phyloP scores from a whole-genome alignment of 257 asterid genomes.

The Fraxinus pennsylvanica region DNA sequence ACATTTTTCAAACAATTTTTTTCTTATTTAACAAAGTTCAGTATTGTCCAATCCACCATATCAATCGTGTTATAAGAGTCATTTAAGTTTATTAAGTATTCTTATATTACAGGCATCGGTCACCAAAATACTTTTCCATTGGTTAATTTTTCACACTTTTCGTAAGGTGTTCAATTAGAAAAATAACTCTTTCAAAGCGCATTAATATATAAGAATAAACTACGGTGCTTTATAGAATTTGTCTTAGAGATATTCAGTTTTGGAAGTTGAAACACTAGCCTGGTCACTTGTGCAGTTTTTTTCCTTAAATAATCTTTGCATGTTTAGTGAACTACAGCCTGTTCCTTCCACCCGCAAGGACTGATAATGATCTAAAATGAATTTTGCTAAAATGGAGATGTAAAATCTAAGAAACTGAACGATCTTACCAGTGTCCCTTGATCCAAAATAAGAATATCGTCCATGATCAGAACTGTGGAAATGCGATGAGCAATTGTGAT shows the following conservation, averaged over 20 bases:
- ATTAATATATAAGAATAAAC: background rate
- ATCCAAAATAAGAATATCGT: conserved; percentile 69
- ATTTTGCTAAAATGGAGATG: background rate
- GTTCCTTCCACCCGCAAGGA: background rate
- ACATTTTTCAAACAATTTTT: too few species aligned
- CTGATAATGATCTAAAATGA: background rate
- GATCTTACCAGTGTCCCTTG: conserved; percentile 68
- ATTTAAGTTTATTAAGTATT: too few species aligned
- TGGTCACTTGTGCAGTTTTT: background rate
- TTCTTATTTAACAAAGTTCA: too few species aligned
- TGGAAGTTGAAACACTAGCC: background rate
- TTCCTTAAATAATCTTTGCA: background rate
- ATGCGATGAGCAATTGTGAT: conserved; percentile 92
- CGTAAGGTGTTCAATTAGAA: background rate
- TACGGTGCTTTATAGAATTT: background rate
- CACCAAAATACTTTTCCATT: background rate
- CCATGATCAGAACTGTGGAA: conserved; percentile 76
- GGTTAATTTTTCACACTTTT: background rate
- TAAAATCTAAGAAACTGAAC: background rate
- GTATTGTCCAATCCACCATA: too few species aligned
- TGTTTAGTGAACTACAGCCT: background rate
- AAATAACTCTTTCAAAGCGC: background rate
- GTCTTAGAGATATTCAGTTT: background rate
- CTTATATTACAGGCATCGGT: too few species aligned
- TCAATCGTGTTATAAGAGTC: too few species aligned